Percentiles rank a stretch among this genome's conserved stretches.
phyloP scores from a whole-genome alignment of 257 asterid genomes.

The Knoxia roxburghii region DNA sequence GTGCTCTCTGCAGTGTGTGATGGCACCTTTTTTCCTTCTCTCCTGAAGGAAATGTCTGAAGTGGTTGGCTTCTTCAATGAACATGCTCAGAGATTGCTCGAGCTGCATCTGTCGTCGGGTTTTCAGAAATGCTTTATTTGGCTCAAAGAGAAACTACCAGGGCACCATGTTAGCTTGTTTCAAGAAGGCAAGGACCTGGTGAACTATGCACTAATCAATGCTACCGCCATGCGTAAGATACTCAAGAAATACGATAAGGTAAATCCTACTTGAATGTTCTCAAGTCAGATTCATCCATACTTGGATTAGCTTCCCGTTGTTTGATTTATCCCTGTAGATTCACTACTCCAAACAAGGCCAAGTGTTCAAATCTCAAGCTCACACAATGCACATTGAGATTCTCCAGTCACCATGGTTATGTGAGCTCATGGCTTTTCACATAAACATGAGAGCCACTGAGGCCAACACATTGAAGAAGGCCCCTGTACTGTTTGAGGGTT shows the following conservation, averaged over 20 bases:
- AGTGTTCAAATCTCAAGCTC: conserved; percentile 83
- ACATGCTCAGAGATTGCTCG: conserved; percentile 65
- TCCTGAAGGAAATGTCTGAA: conserved; percentile 77
- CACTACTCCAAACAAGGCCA: conserved; percentile 96
- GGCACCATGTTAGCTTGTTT: conserved; percentile 48
- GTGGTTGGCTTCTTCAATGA: conserved; percentile 82
- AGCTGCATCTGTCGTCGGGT: conserved; percentile 70
- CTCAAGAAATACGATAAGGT: conserved; percentile 95
- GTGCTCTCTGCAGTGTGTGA: conserved; percentile 60
- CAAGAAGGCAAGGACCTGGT: conserved; percentile 82
- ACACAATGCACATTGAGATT: conserved; percentile 72
- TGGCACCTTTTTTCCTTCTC: conserved; percentile 89
- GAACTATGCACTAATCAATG: conserved; percentile 72
- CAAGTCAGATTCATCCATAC: background rate
- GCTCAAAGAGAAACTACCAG: conserved; percentile 52
- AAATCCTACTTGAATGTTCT: background rate
- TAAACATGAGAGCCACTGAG: conserved; percentile 47
- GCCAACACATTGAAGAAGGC: conserved; percentile 26
- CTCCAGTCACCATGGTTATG: conserved; percentile 97
- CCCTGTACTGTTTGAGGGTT: conserved; percentile 55
- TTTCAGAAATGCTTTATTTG: conserved; percentile 54
- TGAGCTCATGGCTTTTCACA: conserved; percentile 87
- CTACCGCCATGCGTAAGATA: conserved; percentile 88
- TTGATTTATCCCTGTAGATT: conserved; percentile 32
- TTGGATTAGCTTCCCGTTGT: background rate